Conservation (phyloP, 108 stramenopile species). For the Stephanodiscus triporus region DNA sequence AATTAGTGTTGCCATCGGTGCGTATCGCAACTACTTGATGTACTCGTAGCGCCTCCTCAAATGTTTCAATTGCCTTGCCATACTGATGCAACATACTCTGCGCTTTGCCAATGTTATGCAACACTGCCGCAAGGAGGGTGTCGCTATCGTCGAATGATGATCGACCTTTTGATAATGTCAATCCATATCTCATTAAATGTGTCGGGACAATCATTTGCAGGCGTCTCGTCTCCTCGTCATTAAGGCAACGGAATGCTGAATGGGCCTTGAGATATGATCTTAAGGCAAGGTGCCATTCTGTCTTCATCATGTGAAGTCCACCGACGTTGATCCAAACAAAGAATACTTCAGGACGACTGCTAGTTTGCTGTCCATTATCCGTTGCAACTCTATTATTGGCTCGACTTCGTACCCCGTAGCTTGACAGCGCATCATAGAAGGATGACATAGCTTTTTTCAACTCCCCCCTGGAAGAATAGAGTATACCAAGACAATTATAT, state of each 20-base stretch:
- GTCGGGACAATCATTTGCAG: conserved; percentile 24
- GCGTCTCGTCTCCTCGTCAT: conserved; percentile 18
- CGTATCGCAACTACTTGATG: conserved; percentile 42
- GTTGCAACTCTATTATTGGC: neutral
- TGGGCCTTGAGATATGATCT: conserved; percentile 43
- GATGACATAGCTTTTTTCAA: conserved; percentile 40
- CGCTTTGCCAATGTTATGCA: conserved; percentile 46
- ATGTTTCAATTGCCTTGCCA: conserved; percentile 48
- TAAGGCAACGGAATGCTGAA: conserved; percentile 34
- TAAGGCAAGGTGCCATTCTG: conserved; percentile 49
- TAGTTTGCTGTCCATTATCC: conserved; percentile 11
- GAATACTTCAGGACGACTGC: conserved; percentile 36
- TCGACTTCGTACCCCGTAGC: conserved; percentile 45
- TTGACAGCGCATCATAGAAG: conserved; percentile 47
- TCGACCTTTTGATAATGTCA: conserved; percentile 2
- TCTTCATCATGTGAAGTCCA: conserved; percentile 36
- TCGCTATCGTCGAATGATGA: conserved; percentile 28
- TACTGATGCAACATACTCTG: conserved; percentile 48
- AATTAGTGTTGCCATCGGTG: conserved; percentile 6
- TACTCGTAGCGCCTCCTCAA: conserved; percentile 45
- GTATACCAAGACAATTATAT: conserved; percentile 45
- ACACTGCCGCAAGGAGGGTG: conserved; percentile 33
- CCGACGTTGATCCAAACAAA: conserved; percentile 54
- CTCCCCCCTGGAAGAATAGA: conserved; percentile 31
- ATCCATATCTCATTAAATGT: conserved; percentile 27